These are phyloP conservation scores for Corymbia citriodora DNA, from an alignment of 441 rosid genomes.

Conservation along the genomic window DNA sequence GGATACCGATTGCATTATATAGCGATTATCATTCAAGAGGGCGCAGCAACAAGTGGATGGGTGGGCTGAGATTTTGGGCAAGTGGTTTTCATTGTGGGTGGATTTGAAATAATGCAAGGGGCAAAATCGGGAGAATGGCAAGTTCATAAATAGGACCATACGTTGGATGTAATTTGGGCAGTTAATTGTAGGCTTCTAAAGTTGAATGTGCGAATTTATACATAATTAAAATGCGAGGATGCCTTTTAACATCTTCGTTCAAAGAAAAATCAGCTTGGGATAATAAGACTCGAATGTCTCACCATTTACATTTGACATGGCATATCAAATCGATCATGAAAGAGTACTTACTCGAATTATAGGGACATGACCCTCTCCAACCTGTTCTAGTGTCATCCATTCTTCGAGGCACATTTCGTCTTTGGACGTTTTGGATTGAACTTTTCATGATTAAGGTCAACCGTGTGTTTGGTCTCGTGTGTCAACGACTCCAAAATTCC, in stretches of 20 bases:
- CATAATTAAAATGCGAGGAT: not conserved
- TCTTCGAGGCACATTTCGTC: not conserved
- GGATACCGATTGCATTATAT: not conserved
- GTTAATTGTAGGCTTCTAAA: not conserved
- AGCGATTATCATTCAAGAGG: too few species aligned
- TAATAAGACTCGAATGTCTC: not conserved
- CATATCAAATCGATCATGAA: not conserved
- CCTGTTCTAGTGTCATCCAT: not conserved
- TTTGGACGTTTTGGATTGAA: not conserved
- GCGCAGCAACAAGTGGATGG: not conserved
- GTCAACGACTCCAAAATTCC: not conserved
- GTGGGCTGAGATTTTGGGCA: not conserved
- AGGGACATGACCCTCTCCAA: not conserved
- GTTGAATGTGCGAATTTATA: not conserved
- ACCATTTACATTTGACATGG: accelerated
- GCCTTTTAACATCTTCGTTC: not conserved
- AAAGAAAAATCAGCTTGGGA: not conserved
- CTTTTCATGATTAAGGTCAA: not conserved
- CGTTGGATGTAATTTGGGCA: not conserved
- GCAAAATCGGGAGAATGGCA: not conserved
- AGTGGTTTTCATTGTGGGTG: not conserved
- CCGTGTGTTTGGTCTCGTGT: not conserved
- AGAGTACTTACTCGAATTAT: not conserved
- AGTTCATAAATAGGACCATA: not conserved
- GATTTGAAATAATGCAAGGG: not conserved